These are phyloP conservation scores for Xylaria sp. DNA, from an alignment of 2,329 filamentous ascomycete genomes.

Conservation along the genomic window DNA sequence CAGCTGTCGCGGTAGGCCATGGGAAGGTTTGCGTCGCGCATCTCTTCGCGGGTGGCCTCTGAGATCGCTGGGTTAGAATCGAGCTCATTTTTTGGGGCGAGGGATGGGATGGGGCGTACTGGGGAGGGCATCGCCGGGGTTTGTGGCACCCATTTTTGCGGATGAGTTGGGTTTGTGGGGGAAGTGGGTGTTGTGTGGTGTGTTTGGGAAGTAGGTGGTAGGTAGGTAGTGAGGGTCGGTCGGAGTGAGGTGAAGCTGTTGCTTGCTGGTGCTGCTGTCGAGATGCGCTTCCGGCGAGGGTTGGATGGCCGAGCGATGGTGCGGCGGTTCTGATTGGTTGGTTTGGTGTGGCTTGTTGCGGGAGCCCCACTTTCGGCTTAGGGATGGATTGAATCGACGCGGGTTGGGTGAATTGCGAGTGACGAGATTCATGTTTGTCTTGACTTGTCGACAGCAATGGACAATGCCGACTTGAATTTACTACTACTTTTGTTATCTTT, in stretches of 20 bases:
- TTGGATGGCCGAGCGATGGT: background rate
- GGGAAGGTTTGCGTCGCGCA: conserved; percentile 85
- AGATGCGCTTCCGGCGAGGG: background rate
- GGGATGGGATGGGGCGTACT: background rate
- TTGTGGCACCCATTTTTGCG: background rate
- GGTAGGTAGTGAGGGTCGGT: background rate
- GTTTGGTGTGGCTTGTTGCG: background rate
- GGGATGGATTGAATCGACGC: too few species aligned
- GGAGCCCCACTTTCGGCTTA: background rate
- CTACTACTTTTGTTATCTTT: too few species aligned
- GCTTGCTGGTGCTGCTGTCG: too few species aligned
- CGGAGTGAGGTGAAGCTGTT: too few species aligned
- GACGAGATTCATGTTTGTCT: too few species aligned
- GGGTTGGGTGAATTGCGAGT: too few species aligned
- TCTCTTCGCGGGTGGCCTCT: conserved; percentile 84
- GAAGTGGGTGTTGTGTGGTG: background rate
- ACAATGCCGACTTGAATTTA: too few species aligned
- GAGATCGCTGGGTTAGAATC: conserved; percentile 8
- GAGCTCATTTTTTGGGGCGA: background rate
- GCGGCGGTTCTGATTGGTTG: background rate
- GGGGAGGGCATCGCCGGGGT: background rate
- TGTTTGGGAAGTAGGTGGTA: too few species aligned
- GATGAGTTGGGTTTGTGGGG: background rate
- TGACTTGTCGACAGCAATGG: too few species aligned
- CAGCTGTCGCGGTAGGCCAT: conserved; percentile 92